Evolutionary conservation across 768 basidiomycete species (phyloP).

Genomic region (Tremella mesenterica): DNA sequence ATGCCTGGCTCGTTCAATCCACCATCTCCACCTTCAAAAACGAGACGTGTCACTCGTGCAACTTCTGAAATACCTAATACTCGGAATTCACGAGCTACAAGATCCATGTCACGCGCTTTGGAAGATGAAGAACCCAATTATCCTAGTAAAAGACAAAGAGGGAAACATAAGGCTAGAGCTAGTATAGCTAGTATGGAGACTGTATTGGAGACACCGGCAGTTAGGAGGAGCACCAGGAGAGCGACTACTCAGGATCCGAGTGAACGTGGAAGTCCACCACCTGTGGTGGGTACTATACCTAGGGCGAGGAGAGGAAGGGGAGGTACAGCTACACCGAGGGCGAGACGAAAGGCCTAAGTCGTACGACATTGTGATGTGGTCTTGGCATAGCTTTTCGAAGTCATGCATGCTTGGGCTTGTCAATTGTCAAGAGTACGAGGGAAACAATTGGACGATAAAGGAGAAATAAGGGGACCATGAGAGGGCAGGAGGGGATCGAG

Average conservation of each 20-base stretch:
- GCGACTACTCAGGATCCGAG: constrained; percentile 2
- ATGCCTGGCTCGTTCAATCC: neutral
- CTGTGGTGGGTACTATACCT: neutral
- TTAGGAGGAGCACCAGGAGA: constrained; percentile 3
- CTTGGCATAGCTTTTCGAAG: too few relatives aligned
- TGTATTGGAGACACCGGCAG: neutral
- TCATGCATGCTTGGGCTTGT: too few relatives aligned
- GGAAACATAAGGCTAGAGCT: neutral
- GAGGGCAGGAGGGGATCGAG: too few relatives aligned
- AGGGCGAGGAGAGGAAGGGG: neutral
- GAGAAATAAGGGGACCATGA: too few relatives aligned
- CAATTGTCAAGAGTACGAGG: too few relatives aligned
- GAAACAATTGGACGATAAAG: too few relatives aligned
- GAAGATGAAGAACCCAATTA: constrained; percentile 2
- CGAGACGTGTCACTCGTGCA: too few relatives aligned
- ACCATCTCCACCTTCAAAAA: neutral
- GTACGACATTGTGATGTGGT: too few relatives aligned
- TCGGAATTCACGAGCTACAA: neutral
- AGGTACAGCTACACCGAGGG: neutral
- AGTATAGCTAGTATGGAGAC: neutral
- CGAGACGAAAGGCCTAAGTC: too few relatives aligned
- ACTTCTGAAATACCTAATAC: too few relatives aligned
- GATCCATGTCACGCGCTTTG: constrained; percentile 3
- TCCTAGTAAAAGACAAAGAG: neutral
- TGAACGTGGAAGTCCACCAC: constrained; percentile 8